Conservation (phyloP, 208 protist species). For the Wallacemonas rigidus region DNA sequence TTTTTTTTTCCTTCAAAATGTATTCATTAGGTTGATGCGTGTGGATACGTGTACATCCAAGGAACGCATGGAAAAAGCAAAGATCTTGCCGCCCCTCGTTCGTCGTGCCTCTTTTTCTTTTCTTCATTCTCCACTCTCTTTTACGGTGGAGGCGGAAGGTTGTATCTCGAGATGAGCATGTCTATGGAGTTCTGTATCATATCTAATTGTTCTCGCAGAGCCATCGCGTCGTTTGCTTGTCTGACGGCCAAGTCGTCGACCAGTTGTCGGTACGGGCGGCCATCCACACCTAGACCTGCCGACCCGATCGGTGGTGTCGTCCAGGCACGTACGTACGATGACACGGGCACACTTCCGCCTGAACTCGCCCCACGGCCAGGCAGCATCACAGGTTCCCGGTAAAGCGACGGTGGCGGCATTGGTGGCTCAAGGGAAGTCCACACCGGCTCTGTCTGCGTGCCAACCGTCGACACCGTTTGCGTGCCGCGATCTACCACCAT, state of each 20-base stretch:
- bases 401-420: background rate
- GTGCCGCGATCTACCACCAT: conserved; percentile 86
- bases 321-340: background rate
- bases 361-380: background rate
- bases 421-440: conserved; percentile 4
- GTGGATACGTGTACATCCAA: no score
- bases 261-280: conserved; percentile 39
- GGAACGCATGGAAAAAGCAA: no score
- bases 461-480: conserved; percentile 70
- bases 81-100: no score
- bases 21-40: no score
- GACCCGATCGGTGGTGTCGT: conserved; percentile 5
- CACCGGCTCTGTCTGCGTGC: conserved; percentile 76
- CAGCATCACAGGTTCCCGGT: conserved; percentile 18
- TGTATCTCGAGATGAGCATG: conserved; percentile 84
- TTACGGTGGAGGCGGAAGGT: conserved; percentile 74
- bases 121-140: background rate
- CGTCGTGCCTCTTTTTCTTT: no score
- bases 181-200: conserved; percentile 83
- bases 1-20: no score
- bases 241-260: conserved; percentile 28
- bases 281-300: conserved; percentile 26
- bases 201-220: conserved; percentile 65
- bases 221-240: conserved; percentile 24
- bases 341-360: no score